Conservation (phyloP, 192 early-diverging fungal species). For the Rhizophagus clarus region DNA sequence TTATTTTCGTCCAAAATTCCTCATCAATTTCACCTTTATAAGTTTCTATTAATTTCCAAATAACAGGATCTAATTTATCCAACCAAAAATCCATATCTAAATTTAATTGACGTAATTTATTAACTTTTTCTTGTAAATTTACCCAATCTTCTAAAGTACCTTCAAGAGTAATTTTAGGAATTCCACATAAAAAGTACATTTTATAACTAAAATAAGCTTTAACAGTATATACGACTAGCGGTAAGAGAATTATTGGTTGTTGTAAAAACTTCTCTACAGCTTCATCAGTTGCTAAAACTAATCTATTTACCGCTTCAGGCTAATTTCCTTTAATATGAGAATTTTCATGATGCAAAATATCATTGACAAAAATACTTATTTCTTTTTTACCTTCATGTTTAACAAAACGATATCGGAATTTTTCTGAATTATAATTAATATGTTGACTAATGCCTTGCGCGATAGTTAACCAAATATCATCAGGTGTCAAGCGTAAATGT, state of each 20-base stretch:
- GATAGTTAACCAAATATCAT: too few species aligned
- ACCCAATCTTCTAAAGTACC: not conserved
- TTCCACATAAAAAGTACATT: not conserved
- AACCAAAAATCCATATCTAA: not conserved
- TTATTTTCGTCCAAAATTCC: not conserved
- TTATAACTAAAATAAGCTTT: not conserved
- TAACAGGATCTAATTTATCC: not conserved
- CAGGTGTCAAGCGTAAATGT: too few species aligned
- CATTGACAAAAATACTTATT: too few species aligned
- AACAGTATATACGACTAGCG: not conserved
- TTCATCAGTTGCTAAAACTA: not conserved
- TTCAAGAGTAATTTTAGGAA: not conserved
- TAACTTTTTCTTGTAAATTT: constrained; percentile 4
- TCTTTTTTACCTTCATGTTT: too few species aligned
- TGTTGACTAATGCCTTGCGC: too few species aligned
- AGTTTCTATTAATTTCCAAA: not conserved
- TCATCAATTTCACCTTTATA: too few species aligned
- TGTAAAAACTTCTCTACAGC: not conserved
- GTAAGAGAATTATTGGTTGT: not conserved
- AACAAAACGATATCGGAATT: too few species aligned
- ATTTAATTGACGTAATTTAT: not conserved
- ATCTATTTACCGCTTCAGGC: not conserved
- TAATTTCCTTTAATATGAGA: not conserved
- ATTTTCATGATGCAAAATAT: too few species aligned
- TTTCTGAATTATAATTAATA: too few species aligned